phyloP scores from a whole-genome alignment of 2,329 filamentous ascomycete species.

The Ampelomyces quisqualis region DNA sequence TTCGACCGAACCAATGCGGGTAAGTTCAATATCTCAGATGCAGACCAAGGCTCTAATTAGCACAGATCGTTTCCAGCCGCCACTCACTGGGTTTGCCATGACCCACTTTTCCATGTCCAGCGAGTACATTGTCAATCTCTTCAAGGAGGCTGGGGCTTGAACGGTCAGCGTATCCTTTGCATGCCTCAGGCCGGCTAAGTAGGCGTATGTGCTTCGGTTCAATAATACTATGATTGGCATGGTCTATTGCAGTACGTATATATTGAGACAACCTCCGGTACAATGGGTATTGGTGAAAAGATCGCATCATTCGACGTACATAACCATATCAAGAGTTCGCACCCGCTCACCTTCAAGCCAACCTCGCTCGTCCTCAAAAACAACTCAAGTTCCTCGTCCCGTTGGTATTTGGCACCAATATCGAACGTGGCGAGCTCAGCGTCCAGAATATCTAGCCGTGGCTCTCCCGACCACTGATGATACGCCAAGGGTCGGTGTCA shows the following conservation, averaged over 20 bases:
- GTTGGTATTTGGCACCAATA: no score
- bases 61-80: conserved; percentile 33
- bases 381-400: no score
- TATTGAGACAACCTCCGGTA: background rate
- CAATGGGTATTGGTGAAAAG: background rate
- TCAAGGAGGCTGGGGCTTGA: conserved; percentile 37
- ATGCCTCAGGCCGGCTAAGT: background rate
- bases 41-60: conserved; percentile 8
- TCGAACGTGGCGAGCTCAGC: no score
- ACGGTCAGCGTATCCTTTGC: background rate
- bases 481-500: conserved; percentile 41
- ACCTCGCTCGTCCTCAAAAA: no score
- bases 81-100: conserved; percentile 28
- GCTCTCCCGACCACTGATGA: conserved; percentile 43
- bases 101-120: conserved; percentile 31
- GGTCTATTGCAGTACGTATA: background rate
- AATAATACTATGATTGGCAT: background rate
- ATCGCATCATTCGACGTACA: background rate
- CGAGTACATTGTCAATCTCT: conserved; percentile 37
- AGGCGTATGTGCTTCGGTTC: no score
- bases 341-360: no score
- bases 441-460: conserved; percentile 41
- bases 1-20: conserved; percentile 29
- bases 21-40: conserved; percentile 15
- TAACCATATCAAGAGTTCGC: background rate